These are phyloP conservation scores for Fusarium sp. DNA, from an alignment of 2,329 filamentous ascomycete genomes.

Conservation along the genomic window DNA sequence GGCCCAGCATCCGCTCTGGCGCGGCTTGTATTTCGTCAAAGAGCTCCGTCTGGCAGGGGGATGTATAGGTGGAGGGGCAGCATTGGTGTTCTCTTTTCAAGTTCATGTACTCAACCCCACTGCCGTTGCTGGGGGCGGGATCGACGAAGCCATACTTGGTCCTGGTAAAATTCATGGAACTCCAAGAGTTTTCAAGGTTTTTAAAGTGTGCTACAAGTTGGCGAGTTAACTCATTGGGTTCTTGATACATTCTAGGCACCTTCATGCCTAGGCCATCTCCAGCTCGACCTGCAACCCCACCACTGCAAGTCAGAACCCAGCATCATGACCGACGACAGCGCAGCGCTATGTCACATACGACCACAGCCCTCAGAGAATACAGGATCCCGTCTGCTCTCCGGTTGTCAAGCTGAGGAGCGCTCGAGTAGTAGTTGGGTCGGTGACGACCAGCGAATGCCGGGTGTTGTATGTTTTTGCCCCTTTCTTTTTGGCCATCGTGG, in stretches of 20 bases:
- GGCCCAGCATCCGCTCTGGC: background rate
- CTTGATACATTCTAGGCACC: background rate
- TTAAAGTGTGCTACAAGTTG: background rate
- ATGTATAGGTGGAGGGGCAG: background rate
- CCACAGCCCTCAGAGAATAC: constrained; percentile 16
- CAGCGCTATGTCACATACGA: constrained; percentile 1
- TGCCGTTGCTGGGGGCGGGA: background rate
- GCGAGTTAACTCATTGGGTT: background rate
- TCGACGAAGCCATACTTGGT: background rate
- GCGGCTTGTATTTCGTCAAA: too few relatives aligned
- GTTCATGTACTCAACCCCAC: background rate
- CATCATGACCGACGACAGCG: background rate
- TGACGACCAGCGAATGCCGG: constrained; percentile 18
- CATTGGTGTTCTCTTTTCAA: background rate
- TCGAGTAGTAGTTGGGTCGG: constrained; percentile 22
- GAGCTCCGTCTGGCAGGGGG: background rate
- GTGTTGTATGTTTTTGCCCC: constrained; percentile 5
- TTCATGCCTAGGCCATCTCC: background rate
- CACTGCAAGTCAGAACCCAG: background rate
- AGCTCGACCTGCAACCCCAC: background rate
- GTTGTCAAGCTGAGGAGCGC: constrained; percentile 13
- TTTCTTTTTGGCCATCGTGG: background rate
- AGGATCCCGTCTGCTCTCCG: constrained; percentile 15
- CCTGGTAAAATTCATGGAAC: background rate
- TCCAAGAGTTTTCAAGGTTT: background rate